Base-by-base conservation (phyloP, 83 land plant genomes). In the Picea engelmannii region DNA sequence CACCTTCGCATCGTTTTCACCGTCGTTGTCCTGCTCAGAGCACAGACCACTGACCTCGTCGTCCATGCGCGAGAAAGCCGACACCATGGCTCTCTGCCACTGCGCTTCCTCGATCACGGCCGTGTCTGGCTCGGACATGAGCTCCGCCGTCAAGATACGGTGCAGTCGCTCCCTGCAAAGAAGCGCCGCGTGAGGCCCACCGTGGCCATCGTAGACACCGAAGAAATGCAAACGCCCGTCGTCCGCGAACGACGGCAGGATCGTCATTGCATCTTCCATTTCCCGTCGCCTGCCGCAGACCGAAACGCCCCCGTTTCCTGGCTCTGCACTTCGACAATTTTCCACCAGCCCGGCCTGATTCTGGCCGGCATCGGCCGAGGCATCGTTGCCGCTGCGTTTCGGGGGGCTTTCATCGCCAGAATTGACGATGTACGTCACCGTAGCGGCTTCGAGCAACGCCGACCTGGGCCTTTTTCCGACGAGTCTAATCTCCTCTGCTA, bases 231-330 rank as follows among this genome's bases (percentile, higher is more conserved):
- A 70, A 49, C 87, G 66, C 9, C 87, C 83, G 25, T 66, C 42
- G 4, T 42, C 27, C 0, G 60, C n/a, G 35, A 87, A 82, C 8
- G 85, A 47, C 6, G 92, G 94, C 20, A 76, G 83, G 9, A 87
- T 89, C 27, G 91, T 84, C 47, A 89, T 81, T 11, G 94, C 97
- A 68, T 90, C 92, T 70, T 90, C 92, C 92, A 90, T 90, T 83
- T 90, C 90, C 68, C 44, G 80, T 76, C 97, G 81, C 71, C 97
- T 52, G 35, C 61, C 61, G 35, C 78, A 76, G 6, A 76, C 35
- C 20, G 78, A 76, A 13, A 76, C 61, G 35, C 11, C 23, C 9
- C 61, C 61, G 17, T 76, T 25, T 0, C 61, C 17, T 0, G 78
- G 61, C 15, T 55, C 78, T 13, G 8, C 24, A 2, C 6, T 55